Base-by-base conservation (phyloP, 768 basidiomycete genomes). In the Mycena belliarum region DNA sequence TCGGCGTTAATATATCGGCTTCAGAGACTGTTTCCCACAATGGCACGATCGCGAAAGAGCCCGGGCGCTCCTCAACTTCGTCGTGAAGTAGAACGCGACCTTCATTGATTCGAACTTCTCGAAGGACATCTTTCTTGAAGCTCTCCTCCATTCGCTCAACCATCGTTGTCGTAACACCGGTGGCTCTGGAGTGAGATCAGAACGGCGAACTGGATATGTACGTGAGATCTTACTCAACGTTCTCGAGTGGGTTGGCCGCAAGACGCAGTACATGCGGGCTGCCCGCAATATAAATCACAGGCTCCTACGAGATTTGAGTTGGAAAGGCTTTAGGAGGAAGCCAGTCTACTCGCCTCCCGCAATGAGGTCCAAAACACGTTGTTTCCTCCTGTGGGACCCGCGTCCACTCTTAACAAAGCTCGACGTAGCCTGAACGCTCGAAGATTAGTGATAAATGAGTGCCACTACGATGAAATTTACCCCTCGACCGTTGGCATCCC, bases 401-500 rank as follows among this genome's bases (percentile, higher is more conserved):
- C 97, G 60, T 88, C 82, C 45, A 98, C 90, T 57, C 90, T 80
- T 21, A 79, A 73, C 42, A 98, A 73, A 3, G 94, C 93, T 55
- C 85, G 80, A 51, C 92, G 84, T 57, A 97, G 75, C 8, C 94
- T 94, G 55, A 16, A 45, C 6, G 51, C 55, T 11, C 21, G 7
- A 7, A 52, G 15, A 53, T 43, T 55, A 48, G 41, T 23, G 51
- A 5, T 40, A 23, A 54, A 42, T n/a, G n/a, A n/a, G n/a, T n/a
- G n/a, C n/a, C 14, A 47, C 37, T 37, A 45, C 15, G 10, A 18
- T 24, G 14, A 29, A 33, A 66, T 23, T 62, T 64, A 90, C 87
- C 96, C 96, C 66, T 93, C 85, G 2, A 89, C 86, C 1, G 93
- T 95, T 4, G 96, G 96, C 95, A 98, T 98, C 16, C 95, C 95